These are phyloP conservation scores for Fusarium aywerte DNA, from an alignment of 2,329 filamentous ascomycete species.

Conservation along the genomic window DNA sequence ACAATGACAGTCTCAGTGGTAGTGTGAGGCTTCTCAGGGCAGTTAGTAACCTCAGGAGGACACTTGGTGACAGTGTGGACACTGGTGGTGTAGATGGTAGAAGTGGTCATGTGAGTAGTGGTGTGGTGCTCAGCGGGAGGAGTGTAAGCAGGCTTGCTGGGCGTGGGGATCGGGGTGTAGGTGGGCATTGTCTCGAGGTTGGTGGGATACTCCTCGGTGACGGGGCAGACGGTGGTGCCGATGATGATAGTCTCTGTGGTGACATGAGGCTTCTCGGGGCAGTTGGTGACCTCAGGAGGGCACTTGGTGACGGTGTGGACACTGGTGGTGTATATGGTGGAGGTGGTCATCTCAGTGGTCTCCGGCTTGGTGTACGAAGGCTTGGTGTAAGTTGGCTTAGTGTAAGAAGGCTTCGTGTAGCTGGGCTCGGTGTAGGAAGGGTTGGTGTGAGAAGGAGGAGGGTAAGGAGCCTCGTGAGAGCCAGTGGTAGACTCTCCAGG, in stretches of 20 bases:
- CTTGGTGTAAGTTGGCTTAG: conserved; percentile 11
- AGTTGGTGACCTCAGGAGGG: conserved; percentile 18
- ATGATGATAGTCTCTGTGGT: conserved; percentile 29
- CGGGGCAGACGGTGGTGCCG: conserved; percentile 31
- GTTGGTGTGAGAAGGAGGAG: conserved; percentile 1
- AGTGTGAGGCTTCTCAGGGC: conserved; percentile 25
- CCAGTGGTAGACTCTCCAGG: not conserved
- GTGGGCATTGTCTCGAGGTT: not conserved
- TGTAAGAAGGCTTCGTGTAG: conserved; percentile 24
- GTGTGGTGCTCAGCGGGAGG: conserved; percentile 4
- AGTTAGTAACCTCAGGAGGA: conserved; percentile 29
- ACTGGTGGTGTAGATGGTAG: conserved; percentile 37
- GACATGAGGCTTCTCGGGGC: conserved; percentile 20
- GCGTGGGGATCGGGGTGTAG: not conserved
- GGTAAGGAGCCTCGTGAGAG: not conserved
- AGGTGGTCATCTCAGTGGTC: conserved; percentile 30
- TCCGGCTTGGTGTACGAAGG: conserved; percentile 10
- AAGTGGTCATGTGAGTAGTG: conserved; percentile 27
- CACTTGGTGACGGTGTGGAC: conserved; percentile 29
- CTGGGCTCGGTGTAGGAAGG: not conserved
- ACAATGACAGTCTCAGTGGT: conserved; percentile 34
- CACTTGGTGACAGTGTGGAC: conserved; percentile 36
- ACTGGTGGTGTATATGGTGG: conserved; percentile 36
- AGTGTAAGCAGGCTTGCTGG: conserved; percentile 2
- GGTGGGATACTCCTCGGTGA: conserved; percentile 18